Evolutionary conservation across 106 monocot genomes (phyloP), one percentile per base, ranked within the genome.

Genomic region (Acorus calamus): DNA sequence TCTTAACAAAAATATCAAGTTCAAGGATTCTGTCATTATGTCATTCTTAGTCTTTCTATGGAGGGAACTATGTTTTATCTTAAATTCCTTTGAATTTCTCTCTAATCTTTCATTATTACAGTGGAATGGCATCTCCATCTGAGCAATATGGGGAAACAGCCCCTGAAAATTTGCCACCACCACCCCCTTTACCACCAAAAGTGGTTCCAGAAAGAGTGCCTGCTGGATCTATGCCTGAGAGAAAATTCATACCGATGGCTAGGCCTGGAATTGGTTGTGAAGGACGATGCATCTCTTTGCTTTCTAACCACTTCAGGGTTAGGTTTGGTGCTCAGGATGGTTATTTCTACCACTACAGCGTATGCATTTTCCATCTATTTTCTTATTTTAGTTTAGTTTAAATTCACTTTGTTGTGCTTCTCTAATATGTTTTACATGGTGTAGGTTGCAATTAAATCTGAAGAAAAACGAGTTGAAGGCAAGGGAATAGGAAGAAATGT

Each of bases 401-500:
- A 48, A 3, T 11, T 47, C n/a, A 28, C n/a, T 10, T 12, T 50
- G 42, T 42, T 68, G 44, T 13, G 51, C 44, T 69, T 53, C 42
- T 44, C 61, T 9, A 53, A 7, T 44, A 49, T 56, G 13, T 14
- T 12, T 65, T 55, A 7, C 48, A 56, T 46, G 7, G 4, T 69
- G 44, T 61, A 92, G 92, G 81, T 87, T 3, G 51, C 72, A 0
- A 82, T 92, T 43, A 82, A 64, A 62, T 74, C 67, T 52, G 75
- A 79, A 50, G 92, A 92, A 50, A 56, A 72, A 2, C 57, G 45
- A 60, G 58, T 41, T 4, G 75, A 81, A 42, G 79, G 77, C 7
- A 92, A 82, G 57, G 77, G 79, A 7, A 67, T 82, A 42, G 73
- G 80, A 0, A 72, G 82, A 62, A 87, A 87, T 51, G 55, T 92